Percentiles rank a stretch among this genome's conserved stretches.
These are phyloP conservation scores for Trypanosomatidae sp. DNA, from an alignment of 208 protist genomes.

Conservation along the genomic window DNA sequence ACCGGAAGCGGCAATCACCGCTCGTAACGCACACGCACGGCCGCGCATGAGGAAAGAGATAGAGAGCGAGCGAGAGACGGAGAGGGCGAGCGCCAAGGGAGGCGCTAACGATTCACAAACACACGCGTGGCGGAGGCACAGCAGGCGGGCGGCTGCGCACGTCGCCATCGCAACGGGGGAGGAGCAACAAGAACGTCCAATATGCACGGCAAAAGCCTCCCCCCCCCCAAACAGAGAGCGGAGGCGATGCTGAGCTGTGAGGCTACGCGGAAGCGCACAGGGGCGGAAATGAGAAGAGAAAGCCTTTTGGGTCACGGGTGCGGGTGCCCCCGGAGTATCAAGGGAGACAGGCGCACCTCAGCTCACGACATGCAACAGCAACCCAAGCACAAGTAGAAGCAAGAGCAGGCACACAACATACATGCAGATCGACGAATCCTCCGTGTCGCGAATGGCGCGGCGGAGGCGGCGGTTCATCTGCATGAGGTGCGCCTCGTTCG, in stretches of 20 bases:
- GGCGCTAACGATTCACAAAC: not conserved
- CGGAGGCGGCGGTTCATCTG: conserved; percentile 58
- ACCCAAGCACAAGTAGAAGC: conserved; percentile 36
- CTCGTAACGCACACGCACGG: not conserved
- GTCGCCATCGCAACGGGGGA: not conserved
- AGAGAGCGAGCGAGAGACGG: no score
- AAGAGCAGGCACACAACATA: conserved; percentile 53
- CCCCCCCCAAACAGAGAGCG: not conserved
- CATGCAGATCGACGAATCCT: conserved; percentile 48
- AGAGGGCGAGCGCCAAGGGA: no score
- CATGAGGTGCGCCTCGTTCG: conserved; percentile 37
- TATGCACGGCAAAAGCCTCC: no score
- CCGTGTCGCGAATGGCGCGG: conserved; percentile 48
- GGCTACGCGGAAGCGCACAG: not conserved
- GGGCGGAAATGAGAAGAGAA: not conserved
- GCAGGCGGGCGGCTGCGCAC: not conserved
- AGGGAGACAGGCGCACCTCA: not conserved
- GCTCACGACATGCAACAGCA: conserved; percentile 27
- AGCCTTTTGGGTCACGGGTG: not conserved
- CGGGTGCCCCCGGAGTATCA: not conserved
- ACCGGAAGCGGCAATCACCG: not conserved
- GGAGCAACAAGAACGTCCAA: not conserved
- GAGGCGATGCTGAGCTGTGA: not conserved
- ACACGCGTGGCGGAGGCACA: not conserved
- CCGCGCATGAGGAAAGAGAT: not conserved